phyloP scores from a whole-genome alignment of 2,329 filamentous ascomycete species.

The Emericellopsis atlantica region DNA sequence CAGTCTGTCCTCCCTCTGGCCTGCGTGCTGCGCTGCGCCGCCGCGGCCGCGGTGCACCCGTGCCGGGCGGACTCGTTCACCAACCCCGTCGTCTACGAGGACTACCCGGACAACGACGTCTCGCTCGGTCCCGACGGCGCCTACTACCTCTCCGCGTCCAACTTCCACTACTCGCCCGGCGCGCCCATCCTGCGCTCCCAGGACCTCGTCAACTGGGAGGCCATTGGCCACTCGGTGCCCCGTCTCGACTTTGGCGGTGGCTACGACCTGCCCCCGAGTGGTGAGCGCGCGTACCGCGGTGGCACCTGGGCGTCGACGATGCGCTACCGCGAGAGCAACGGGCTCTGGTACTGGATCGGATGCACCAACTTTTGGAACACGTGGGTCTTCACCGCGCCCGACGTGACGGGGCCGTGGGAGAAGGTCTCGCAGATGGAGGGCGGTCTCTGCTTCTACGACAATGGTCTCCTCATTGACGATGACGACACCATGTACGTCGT shows the following conservation, averaged over 20 bases:
- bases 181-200: conserved; percentile 42
- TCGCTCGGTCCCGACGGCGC: conserved; percentile 33
- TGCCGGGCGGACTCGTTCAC: conserved; percentile 13
- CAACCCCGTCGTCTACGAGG: conserved; percentile 42
- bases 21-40: neutral
- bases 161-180: conserved; percentile 42
- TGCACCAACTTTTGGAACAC: conserved; percentile 37
- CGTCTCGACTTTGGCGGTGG: conserved; percentile 28
- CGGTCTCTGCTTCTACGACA: conserved; percentile 42
- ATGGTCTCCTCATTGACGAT: conserved; percentile 43
- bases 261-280: conserved; percentile 28
- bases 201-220: conserved; percentile 40
- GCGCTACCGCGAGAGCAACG: conserved; percentile 33
- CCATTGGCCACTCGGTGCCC: conserved; percentile 30
- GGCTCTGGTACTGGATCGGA: conserved; percentile 43
- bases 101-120: conserved; percentile 42
- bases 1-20: too few species aligned
- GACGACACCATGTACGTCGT: conserved; percentile 47
- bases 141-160: conserved; percentile 44
- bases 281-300: conserved; percentile 31
- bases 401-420: conserved; percentile 28
- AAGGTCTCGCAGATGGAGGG: conserved; percentile 18
- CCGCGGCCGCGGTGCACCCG: neutral
- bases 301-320: conserved; percentile 45
- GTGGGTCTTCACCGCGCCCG: conserved; percentile 36